phyloP scores from a whole-genome alignment of 768 basidiomycete genomes.

The Tylopilus sp. region DNA sequence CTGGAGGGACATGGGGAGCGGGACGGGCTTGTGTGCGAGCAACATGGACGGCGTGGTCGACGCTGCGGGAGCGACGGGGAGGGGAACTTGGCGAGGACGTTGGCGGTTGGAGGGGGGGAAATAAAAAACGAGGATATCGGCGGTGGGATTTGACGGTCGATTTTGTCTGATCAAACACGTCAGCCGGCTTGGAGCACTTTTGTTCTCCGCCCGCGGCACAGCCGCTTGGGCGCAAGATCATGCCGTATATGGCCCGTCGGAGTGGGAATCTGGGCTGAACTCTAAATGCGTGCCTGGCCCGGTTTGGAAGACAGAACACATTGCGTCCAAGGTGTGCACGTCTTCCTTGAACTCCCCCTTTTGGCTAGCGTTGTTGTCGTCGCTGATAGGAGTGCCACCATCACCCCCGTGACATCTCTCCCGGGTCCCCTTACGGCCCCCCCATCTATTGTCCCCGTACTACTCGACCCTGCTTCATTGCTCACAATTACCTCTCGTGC shows the following conservation, averaged over 20 bases:
- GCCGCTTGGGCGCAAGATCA: constrained; percentile 25
- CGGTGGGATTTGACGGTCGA: constrained; percentile 22
- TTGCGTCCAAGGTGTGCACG: constrained; percentile 20
- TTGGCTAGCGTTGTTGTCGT: constrained; percentile 3
- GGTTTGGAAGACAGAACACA: background rate
- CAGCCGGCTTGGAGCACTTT: constrained; percentile 32
- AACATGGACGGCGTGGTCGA: constrained; percentile 32
- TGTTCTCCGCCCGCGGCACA: constrained; percentile 33
- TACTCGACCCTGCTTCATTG: constrained; percentile 4
- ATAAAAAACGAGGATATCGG: constrained; percentile 25
- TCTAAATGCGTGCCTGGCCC: constrained; percentile 11
- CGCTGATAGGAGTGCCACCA: constrained; percentile 26
- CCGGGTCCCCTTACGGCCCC: constrained; percentile 7
- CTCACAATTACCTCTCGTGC: background rate
- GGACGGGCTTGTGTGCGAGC: constrained; percentile 39
- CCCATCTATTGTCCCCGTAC: background rate
- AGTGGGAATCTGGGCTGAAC: constrained; percentile 28
- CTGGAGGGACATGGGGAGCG: constrained; percentile 28
- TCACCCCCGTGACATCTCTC: constrained; percentile 8
- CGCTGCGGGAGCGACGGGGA: constrained; percentile 12
- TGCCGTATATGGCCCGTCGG: constrained; percentile 20
- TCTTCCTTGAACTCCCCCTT: constrained; percentile 22
- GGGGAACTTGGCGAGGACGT: background rate
- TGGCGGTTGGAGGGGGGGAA: background rate
- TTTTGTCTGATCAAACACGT: constrained; percentile 28